A percentile compares a stretch with the other conserved stretches of the same genome.
phyloP scores from a whole-genome alignment of 352 stramenopile species.

The Globisporangium cylindrosporum region DNA sequence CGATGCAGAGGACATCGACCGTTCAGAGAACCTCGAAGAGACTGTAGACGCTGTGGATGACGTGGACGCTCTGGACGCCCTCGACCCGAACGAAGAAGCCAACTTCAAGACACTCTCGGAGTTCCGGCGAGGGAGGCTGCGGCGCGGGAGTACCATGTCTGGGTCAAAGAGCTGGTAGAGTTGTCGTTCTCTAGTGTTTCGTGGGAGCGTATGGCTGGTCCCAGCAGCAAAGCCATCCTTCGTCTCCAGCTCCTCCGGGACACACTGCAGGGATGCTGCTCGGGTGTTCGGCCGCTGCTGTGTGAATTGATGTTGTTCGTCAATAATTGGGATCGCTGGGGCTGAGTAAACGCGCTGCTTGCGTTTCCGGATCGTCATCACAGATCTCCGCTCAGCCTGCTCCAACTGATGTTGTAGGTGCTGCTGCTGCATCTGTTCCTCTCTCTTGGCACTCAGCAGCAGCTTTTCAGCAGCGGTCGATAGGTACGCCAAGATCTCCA shows the following conservation, averaged over 20 bases:
- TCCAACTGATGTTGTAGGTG: neutral
- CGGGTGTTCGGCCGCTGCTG: constrained; percentile 22
- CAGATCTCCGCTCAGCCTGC: neutral
- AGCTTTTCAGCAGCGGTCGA: constrained; percentile 53
- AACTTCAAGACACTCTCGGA: constrained; percentile 9
- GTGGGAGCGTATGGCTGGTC: constrained; percentile 12
- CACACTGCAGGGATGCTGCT: constrained; percentile 37
- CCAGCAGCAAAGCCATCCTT: constrained; percentile 26
- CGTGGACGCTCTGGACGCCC: neutral
- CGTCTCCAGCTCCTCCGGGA: constrained; percentile 45
- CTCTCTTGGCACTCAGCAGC: constrained; percentile 16
- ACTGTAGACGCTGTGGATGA: neutral
- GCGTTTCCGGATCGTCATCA: constrained; percentile 8
- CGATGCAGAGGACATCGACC: neutral
- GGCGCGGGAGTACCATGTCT: constrained; percentile 16
- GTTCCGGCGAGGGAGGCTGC: neutral
- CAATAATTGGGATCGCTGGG: constrained; percentile 1
- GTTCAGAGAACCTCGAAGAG: neutral
- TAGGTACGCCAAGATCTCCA: constrained; percentile 71
- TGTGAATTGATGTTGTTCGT: neutral
- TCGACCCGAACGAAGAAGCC: neutral
- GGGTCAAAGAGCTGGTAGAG: constrained; percentile 36
- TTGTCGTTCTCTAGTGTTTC: constrained; percentile 10
- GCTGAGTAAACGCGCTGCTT: constrained; percentile 26
- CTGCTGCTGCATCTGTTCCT: neutral